These are phyloP conservation scores for Margaritispora aquatica DNA, from an alignment of 495 filamentous ascomycete genomes.

Conservation along the genomic window DNA sequence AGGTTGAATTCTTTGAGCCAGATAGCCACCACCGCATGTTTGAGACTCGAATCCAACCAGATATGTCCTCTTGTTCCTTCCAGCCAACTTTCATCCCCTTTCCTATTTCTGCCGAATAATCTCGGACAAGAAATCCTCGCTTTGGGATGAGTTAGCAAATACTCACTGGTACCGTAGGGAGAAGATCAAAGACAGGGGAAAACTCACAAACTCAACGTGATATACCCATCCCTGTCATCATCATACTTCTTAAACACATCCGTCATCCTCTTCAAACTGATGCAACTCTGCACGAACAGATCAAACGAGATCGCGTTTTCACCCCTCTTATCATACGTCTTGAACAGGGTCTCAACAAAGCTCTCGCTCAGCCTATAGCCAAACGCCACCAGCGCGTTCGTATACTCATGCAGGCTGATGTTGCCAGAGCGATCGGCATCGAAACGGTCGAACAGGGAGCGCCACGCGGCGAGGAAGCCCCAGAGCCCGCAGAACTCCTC, in stretches of 20 bases:
- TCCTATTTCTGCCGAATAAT: conserved; percentile 22
- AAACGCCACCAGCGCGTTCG: conserved; percentile 87
- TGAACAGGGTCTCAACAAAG: conserved; percentile 79
- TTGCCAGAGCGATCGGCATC: conserved; percentile 82
- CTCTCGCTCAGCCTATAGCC: conserved; percentile 81
- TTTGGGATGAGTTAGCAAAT: neutral
- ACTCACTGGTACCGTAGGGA: neutral
- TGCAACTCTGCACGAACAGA: conserved; percentile 96
- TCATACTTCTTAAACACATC: conserved; percentile 99
- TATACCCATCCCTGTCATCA: conserved; percentile 89
- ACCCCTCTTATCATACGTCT: conserved; percentile 51
- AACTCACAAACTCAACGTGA: conserved; percentile 62
- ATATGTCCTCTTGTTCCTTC: neutral
- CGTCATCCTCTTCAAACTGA: conserved; percentile 94
- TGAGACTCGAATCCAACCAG: neutral
- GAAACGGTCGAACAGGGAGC: conserved; percentile 90
- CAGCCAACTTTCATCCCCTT: neutral
- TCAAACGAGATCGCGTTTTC: conserved; percentile 84
- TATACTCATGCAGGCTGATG: conserved; percentile 82
- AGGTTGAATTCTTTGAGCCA: neutral
- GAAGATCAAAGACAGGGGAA: neutral
- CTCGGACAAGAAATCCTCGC: conserved; percentile 25
- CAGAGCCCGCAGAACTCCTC: conserved; percentile 94
- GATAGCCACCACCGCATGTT: neutral
- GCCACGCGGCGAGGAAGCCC: conserved; percentile 92